A percentile compares a stretch with the other conserved stretches of the same genome.
phyloP scores from a whole-genome alignment of 208 protist species.

The Angomonas ambiguus region DNA sequence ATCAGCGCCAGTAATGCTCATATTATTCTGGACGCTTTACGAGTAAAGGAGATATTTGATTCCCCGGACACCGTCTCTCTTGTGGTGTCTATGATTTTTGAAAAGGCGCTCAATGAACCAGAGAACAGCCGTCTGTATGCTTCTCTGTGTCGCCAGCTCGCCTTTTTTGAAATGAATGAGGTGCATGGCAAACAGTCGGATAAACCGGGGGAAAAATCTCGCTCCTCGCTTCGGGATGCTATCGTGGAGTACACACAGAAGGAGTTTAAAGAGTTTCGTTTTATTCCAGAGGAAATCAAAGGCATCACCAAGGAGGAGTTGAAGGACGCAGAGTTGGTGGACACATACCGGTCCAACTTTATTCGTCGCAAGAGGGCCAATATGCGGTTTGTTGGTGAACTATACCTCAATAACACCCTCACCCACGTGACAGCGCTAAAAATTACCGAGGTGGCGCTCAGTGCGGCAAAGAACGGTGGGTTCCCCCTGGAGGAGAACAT shows the following conservation, averaged over 20 bases:
- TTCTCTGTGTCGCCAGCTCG: slow-evolving; percentile 68
- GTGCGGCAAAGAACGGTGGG: slow-evolving; percentile 26
- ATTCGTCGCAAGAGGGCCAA: slow-evolving; percentile 85
- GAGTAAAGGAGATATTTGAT: slow-evolving; percentile 61
- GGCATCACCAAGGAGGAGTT: slow-evolving; percentile 16
- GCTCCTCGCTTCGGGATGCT: slow-evolving; percentile 68
- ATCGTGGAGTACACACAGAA: slow-evolving; percentile 52
- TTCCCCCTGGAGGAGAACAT: slow-evolving; percentile 67
- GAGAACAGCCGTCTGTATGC: slow-evolving; percentile 82
- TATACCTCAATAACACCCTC: slow-evolving; percentile 77
- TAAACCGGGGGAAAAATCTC: slow-evolving; percentile 21
- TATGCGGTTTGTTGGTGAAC: slow-evolving; percentile 85
- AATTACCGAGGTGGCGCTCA: slow-evolving; percentile 64
- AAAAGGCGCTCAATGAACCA: slow-evolving; percentile 83
- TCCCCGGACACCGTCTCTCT: slow-evolving; percentile 46
- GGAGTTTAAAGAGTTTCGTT: slow-evolving; percentile 49
- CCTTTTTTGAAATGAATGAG: slow-evolving; percentile 58
- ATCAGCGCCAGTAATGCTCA: slow-evolving; percentile 70
- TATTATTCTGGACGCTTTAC: slow-evolving; percentile 50
- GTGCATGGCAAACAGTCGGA: slow-evolving; percentile 7
- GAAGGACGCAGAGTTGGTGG: slow-evolving; percentile 50
- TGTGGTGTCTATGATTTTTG: slow-evolving; percentile 72
- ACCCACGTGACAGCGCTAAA: slow-evolving; percentile 60
- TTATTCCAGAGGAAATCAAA: slow-evolving; percentile 1
- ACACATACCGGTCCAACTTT: slow-evolving; percentile 47